Evolutionary conservation across 1,284 basidiomycete genomes (phyloP).

Genomic region (Pholiota adiposa): DNA sequence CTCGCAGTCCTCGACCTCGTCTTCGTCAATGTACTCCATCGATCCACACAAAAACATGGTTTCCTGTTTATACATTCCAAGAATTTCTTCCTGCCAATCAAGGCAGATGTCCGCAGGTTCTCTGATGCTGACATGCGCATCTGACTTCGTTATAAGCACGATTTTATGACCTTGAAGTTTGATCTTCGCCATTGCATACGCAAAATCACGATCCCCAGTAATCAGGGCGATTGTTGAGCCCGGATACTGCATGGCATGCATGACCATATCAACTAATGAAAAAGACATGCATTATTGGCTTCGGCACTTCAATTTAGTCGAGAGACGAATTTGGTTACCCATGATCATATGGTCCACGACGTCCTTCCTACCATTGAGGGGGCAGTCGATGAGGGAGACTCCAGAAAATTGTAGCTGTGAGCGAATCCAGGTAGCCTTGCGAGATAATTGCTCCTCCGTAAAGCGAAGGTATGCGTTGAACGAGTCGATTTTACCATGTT

Average conservation of each 20-base stretch:
- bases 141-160: conserved; percentile 50
- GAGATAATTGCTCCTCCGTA: conserved; percentile 31
- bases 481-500: conserved; percentile 46
- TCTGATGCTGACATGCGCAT: conserved; percentile 48
- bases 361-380: conserved; percentile 58
- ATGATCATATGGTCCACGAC: conserved; percentile 57
- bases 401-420: conserved; percentile 65
- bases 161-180: conserved; percentile 52
- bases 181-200: conserved; percentile 58
- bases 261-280: conserved; percentile 58
- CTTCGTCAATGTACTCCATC: too few species aligned
- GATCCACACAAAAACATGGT: too few species aligned
- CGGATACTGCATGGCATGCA: conserved; percentile 59
- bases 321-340: conserved; percentile 36
- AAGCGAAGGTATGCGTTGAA: conserved; percentile 60
- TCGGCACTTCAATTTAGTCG: neutral
- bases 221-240: conserved; percentile 55
- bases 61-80: too few species aligned
- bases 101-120: conserved; percentile 56
- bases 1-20: too few species aligned
- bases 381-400: conserved; percentile 59
- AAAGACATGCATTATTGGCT: neutral
- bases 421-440: conserved; percentile 42
- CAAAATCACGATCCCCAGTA: conserved; percentile 62
- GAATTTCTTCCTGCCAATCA: too few species aligned